Evolutionary conservation across 495 filamentous ascomycete species (phyloP).

Genomic region (Penicillium taxi): DNA sequence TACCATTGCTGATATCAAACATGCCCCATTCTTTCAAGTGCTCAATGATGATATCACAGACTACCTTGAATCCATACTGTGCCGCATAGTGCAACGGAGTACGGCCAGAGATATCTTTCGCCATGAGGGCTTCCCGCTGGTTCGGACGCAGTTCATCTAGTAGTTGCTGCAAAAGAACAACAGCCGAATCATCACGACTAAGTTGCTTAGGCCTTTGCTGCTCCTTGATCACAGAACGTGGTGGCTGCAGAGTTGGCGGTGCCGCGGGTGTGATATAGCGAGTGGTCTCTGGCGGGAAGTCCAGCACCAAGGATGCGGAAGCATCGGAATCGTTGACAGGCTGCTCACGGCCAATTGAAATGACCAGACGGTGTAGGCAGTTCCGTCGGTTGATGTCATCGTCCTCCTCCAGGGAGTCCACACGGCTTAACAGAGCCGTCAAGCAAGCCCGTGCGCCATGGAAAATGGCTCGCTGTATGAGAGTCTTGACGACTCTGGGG

Average conservation of each 20-base stretch:
- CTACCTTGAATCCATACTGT: slow-evolving; percentile 82
- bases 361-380: slow-evolving; percentile 84
- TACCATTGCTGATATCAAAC: slow-evolving; percentile 74
- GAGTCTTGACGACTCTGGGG: slow-evolving; percentile 60
- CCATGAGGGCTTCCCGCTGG: slow-evolving; percentile 61
- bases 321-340: slow-evolving; percentile 45
- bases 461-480: slow-evolving; percentile 78
- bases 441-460: slow-evolving; percentile 61
- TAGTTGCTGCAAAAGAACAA: slow-evolving; percentile 64
- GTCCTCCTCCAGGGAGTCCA: slow-evolving; percentile 68
- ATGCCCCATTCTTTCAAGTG: slow-evolving; percentile 83
- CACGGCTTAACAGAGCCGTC: slow-evolving; percentile 54
- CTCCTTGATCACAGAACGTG: slow-evolving; percentile 47
- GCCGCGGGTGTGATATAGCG: slow-evolving; percentile 74
- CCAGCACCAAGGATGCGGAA: slow-evolving; percentile 35
- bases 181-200: slow-evolving; percentile 61
- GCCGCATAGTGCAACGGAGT: slow-evolving; percentile 92
- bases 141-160: slow-evolving; percentile 59
- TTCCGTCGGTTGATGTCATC: slow-evolving; percentile 92
- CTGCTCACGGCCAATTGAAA: slow-evolving; percentile 77
- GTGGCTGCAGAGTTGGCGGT: slow-evolving; percentile 53
- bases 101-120: slow-evolving; percentile 71
- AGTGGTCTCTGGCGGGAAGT: slow-evolving; percentile 44
- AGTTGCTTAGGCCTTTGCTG: slow-evolving; percentile 51
- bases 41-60: slow-evolving; percentile 80